phyloP scores from a whole-genome alignment of 2,329 filamentous ascomycete species.

The Domatiomyces globalis region DNA sequence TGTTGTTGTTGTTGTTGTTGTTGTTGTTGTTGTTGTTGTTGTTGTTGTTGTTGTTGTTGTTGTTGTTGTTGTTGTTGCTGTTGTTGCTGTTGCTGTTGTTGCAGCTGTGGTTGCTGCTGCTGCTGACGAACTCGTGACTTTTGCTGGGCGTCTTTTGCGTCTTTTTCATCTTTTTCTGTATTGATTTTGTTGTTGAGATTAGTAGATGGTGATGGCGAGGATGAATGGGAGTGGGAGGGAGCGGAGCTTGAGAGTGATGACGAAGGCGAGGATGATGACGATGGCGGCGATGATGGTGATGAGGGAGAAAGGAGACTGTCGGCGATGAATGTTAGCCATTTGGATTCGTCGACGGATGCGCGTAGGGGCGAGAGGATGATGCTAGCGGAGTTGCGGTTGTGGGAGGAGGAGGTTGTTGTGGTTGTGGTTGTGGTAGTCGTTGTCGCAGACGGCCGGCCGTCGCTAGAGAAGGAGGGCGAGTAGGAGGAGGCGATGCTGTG shows the following conservation, averaged over 20 bases:
- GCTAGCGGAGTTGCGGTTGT: slow-evolving; percentile 14
- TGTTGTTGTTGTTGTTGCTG: background rate
- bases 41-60: background rate
- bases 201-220: background rate
- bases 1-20: no score
- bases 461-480: slow-evolving; percentile 11
- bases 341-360: slow-evolving; percentile 61
- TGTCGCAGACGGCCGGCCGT: slow-evolving; percentile 13
- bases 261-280: slow-evolving; percentile 4
- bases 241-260: background rate
- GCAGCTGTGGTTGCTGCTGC: background rate
- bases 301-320: slow-evolving; percentile 17
- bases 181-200: background rate
- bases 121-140: no score
- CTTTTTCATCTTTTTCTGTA: background rate
- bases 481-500: slow-evolving; percentile 6
- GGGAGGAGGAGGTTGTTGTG: slow-evolving; percentile 8
- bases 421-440: slow-evolving; percentile 14
- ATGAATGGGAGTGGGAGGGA: background rate
- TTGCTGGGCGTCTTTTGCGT: background rate
- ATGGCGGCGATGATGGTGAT: slow-evolving; percentile 20
- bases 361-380: slow-evolving; percentile 66
- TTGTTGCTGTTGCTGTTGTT: background rate
- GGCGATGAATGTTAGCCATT: slow-evolving; percentile 45
- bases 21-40: no score